Base-by-base conservation (phyloP, 1,284 basidiomycete genomes). In the Ustilago lituana region DNA sequence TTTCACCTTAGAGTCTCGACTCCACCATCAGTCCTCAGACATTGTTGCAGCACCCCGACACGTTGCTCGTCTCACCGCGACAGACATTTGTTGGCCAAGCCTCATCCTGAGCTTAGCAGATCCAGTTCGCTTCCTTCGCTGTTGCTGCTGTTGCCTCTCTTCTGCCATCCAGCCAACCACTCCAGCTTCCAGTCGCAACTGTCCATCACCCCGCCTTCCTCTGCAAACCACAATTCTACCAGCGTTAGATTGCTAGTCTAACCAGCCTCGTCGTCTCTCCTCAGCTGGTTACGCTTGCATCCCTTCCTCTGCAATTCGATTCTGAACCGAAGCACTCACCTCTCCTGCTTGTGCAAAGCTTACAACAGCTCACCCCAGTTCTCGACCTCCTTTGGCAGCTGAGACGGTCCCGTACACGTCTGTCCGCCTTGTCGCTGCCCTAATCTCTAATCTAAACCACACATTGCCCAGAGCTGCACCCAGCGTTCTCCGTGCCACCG, bases 41-140 rank as follows among this genome's bases (percentile, higher is more conserved):
- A 35, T 17, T 35, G 33, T 35, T 17, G n/a, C n/a, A n/a, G n/a
- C n/a, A n/a, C n/a, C n/a, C 15, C 20, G 14, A 45, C 14, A 12
- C 15, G 10, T 15, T 35, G 24, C 24, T 47, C 33, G 33, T 24
- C 26, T 27, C 33, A 48, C 41, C n/a, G 17, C 26, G 26, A 48
- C 9, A 36, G 50, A 44, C 50, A 54, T 46, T 20, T 31, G 41
- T 54, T 54, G 43, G 35, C 41, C 46, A 54, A 38, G 29, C 37
- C 38, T 15, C 29, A 22, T 26, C 32, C 15, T 15, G 3, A 41
- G 49, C 49, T 51, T 27, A 41, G 26, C 37, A 33, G 29, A 35
- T n/a, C n/a, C n/a, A n/a, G n/a, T n/a, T n/a, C n/a, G n/a, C n/a
- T n/a, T n/a, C n/a, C n/a, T n/a, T n/a, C n/a, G n/a, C n/a, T n/a